Base-by-base conservation (phyloP, 2,329 filamentous ascomycete genomes). In the Exutisphaerella laricina region DNA sequence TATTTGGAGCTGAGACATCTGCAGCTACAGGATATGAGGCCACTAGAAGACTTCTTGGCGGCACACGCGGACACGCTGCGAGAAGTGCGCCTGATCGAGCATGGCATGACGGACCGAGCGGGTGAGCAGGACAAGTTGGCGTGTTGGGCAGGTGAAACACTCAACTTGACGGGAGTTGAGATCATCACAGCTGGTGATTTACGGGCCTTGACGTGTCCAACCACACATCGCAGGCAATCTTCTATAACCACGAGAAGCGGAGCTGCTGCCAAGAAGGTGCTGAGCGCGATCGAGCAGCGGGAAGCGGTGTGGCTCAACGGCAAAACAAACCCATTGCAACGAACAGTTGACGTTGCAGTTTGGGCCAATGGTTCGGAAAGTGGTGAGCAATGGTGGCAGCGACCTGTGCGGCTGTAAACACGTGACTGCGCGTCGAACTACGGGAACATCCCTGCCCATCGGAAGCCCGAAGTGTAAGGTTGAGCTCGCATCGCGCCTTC, bases 81-180 rank as follows among this genome's bases (percentile, higher is more conserved):
- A 13, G 23, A 39, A 39, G 14, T 39, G 3, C 35, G 35, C 13
- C 23, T 39, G 12, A 28, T 39, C n/a, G 35, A 39, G 16, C 5
- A 18, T 16, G 28, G 21, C 14, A 7, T 39, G 14, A 39, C 21
- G 6, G 35, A 39, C 18, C 35, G 35, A 28, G 35, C 35, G 5
- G 22, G 22, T 16, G 35, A 39, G 22, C 35, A 39, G 22, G 35
- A 39, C 10, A 39, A 28, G 22, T 21, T 39, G 3, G 35, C 35
- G 10, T 13, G 14, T 14, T 39, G 35, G 35, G 35, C 35, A 2
- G 35, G 35, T n/a, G 35, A 39, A 16, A 26, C 28, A 10, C 21
- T 39, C 14, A 13, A 28, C 16, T 16, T 39, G 4, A 14, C 13
- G 3, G 35, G 35, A 7, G 35, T 39, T 14, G 35, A 39, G 13